Evolutionary conservation across 148 eudicot species (phyloP), one percentile per base, ranked within the genome.

Genomic region (Vaccinium darrowii): DNA sequence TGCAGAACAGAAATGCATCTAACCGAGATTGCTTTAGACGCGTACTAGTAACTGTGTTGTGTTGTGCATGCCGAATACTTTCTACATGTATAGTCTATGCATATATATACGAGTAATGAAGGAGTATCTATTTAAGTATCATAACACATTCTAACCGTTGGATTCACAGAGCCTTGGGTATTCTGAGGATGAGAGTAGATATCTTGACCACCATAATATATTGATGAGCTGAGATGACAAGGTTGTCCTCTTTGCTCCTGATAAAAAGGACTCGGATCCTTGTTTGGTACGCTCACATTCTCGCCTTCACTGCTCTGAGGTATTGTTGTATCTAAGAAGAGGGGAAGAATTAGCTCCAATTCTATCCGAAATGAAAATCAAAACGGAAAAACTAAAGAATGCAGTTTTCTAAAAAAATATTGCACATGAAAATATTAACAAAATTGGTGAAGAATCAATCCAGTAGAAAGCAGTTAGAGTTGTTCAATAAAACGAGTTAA

Each of bases 131-230:
- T n/a, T n/a, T 23, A 15, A 30, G 11, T 54, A 81, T 74, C 21
- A 57, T 57, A 50, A 82, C 43, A 49, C 39, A 62, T 67, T 90
- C 94, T 90, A 82, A 95, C 96, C 25, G 89, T 85, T 19, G 91
- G 80, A 80, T 88, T 84, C 2, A 62, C 81, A 6, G 94, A 81
- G 82, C 52, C 87, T 19, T 89, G 87, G 62, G 89, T 56, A 84
- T 49, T 83, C 77, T 81, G 86, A 87, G 94, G 83, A 0, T 72
- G 88, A 25, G 90, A 79, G 85, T 93, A 94, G 63, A 85, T 79
- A 39, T 96, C 98, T 89, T 92, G 98, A 83, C 98, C 97, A 62
- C 98, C 98, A 86, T 94, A 94, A 84, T 96, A 96, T 47, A 96
- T 90, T 2, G 98, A 96, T 2, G 96, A 93, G 94, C 98, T 96